phyloP scores from a whole-genome alignment of 768 basidiomycete species.

The Dioszegia crocea region DNA sequence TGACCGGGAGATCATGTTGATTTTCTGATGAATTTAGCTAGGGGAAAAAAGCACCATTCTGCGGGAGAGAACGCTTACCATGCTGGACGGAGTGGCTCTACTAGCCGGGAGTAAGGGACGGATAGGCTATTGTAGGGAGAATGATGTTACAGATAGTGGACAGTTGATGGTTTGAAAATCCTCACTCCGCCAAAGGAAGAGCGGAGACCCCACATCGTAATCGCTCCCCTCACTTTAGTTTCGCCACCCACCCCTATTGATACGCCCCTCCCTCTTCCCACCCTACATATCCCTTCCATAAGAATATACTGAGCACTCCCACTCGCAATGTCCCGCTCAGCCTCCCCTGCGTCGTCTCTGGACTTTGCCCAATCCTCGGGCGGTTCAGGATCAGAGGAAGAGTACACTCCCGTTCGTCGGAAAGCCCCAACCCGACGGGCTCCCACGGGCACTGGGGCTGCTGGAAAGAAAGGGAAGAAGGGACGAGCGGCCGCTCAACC shows the following conservation, averaged over 20 bases:
- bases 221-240: not conserved
- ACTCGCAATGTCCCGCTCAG: slow-evolving; percentile 33
- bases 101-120: too few species aligned
- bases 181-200: not conserved
- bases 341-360: slow-evolving; percentile 38
- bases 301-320: not conserved
- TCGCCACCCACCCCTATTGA: not conserved
- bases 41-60: too few species aligned
- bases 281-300: not conserved
- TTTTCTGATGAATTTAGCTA: slow-evolving; percentile 31
- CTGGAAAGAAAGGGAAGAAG: slow-evolving; percentile 11
- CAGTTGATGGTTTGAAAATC: not conserved
- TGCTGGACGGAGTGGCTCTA: not conserved
- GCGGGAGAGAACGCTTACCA: not conserved
- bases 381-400: slow-evolving; percentile 29
- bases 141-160: not conserved
- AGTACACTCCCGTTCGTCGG: slow-evolving; percentile 22
- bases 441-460: not conserved
- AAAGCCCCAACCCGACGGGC: slow-evolving; percentile 16
- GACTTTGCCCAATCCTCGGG: slow-evolving; percentile 43
- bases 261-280: not conserved
- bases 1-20: slow-evolving; percentile 49
- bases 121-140: not conserved
- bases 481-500: not conserved
- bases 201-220: not conserved